Conservation (phyloP, 176 grass and related monocot genomes). For the Eragrostis curvula region DNA sequence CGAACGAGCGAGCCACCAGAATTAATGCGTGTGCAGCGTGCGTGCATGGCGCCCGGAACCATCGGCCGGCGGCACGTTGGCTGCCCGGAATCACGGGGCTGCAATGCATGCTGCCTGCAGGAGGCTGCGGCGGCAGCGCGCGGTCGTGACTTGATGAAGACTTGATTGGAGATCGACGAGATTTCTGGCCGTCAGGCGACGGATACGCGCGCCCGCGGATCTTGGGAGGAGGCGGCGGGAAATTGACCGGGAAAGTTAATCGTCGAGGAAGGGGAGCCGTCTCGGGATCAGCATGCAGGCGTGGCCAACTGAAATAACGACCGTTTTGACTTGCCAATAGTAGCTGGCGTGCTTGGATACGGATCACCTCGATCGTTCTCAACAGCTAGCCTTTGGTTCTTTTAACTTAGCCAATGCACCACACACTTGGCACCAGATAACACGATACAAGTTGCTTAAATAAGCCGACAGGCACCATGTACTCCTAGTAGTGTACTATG, state of each 20-base stretch:
- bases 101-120: no score
- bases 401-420: no score
- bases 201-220: not conserved
- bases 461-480: no score
- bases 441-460: no score
- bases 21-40: no score
- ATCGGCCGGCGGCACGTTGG: not conserved
- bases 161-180: constrained; percentile 24
- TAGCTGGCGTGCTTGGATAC: not conserved
- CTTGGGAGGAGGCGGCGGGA: constrained; percentile 1
- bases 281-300: not conserved
- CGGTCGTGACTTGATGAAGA: not conserved
- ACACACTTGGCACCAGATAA: no score
- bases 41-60: not conserved
- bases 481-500: not conserved
- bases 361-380: no score
- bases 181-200: not conserved
- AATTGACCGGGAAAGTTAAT: not conserved
- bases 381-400: not conserved
- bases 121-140: no score
- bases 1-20: no score
- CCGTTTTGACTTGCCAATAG: constrained; percentile 15
- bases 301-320: constrained; percentile 33
- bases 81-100: not conserved
- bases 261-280: not conserved